A percentile compares a stretch with the other conserved stretches of the same genome.
phyloP scores from a whole-genome alignment of 345 rosid species.

The Eucalyptus erythrocorys region DNA sequence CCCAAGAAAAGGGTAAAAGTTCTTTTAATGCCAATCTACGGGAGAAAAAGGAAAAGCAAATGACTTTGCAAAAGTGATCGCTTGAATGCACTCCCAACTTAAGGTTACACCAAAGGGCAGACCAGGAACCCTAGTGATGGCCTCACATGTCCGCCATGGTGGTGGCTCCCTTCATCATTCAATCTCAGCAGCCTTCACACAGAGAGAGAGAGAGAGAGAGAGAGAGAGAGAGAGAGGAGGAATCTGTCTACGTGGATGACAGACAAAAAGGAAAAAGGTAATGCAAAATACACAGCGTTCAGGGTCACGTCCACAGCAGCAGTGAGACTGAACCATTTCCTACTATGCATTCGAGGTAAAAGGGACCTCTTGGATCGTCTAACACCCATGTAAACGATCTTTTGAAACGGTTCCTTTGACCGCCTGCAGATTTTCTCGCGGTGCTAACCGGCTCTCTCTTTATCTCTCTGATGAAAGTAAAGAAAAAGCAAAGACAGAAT shows the following conservation, averaged over 20 bases:
- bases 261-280: background rate
- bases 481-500: background rate
- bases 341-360: background rate
- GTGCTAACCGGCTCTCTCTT: background rate
- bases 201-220: background rate
- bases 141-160: constrained; percentile 16
- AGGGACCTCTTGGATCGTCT: constrained; percentile 20
- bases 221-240: background rate
- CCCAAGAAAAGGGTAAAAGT: background rate
- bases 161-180: constrained; percentile 30
- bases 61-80: constrained; percentile 35
- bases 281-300: background rate
- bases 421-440: background rate
- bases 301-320: background rate
- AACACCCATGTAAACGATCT: background rate
- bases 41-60: constrained; percentile 16
- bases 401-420: constrained; percentile 18
- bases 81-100: constrained; percentile 33
- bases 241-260: background rate
- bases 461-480: background rate
- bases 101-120: constrained; percentile 2
- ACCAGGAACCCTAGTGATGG: constrained; percentile 11
- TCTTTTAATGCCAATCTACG: background rate
- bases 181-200: background rate
- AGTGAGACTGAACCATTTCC: background rate